Conservation (phyloP, 257 asterid species). For the Mitragyna speciosa region DNA sequence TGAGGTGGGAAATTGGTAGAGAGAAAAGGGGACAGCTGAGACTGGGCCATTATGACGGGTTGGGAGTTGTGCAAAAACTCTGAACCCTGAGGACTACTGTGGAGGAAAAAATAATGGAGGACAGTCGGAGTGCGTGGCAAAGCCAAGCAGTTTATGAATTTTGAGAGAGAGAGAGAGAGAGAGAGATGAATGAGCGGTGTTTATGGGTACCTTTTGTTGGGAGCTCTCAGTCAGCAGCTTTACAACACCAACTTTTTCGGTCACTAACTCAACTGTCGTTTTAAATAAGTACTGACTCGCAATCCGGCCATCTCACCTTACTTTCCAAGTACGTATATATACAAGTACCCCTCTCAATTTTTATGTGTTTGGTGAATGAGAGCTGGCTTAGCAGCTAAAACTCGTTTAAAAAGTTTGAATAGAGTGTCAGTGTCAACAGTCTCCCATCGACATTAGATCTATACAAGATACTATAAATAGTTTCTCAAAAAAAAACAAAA, state of each 20-base stretch:
- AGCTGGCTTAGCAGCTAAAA: too few species aligned
- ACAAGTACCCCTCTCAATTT: neutral
- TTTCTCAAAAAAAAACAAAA: too few species aligned
- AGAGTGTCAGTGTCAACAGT: too few species aligned
- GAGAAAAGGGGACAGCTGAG: conserved; percentile 43
- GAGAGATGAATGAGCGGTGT: too few species aligned
- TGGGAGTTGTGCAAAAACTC: conserved; percentile 29
- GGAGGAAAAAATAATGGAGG: conserved; percentile 15
- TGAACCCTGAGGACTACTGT: conserved; percentile 2
- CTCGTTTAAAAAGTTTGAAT: too few species aligned
- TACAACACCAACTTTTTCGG: conserved; percentile 11
- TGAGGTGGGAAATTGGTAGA: too few species aligned
- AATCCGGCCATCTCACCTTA: neutral
- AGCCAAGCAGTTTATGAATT: too few species aligned
- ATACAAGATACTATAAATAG: too few species aligned
- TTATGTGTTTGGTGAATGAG: too few species aligned
- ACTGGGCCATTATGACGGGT: conserved; percentile 53
- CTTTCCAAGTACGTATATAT: neutral
- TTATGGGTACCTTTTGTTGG: conserved; percentile 13
- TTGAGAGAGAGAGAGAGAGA: neutral
- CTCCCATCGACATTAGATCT: too few species aligned
- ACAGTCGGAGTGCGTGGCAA: conserved; percentile 3
- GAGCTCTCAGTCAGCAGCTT: conserved; percentile 17
- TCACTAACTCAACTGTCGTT: neutral
- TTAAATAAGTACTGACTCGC: neutral